phyloP scores from a whole-genome alignment of 202 grass and related monocot species.

The Panicum virgatum region DNA sequence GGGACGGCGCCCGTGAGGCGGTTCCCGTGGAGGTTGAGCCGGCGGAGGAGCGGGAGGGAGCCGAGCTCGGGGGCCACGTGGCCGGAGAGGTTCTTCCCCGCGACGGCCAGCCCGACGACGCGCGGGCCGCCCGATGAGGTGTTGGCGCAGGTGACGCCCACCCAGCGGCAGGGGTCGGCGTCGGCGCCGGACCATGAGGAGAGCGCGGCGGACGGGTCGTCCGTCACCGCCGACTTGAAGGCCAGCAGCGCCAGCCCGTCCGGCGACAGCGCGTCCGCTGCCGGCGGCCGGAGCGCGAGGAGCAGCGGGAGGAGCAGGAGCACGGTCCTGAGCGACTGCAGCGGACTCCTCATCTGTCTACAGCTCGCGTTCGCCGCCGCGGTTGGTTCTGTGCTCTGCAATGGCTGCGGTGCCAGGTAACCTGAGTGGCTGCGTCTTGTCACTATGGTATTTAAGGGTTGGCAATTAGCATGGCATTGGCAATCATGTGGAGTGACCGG shows the following conservation, averaged over 20 bases:
- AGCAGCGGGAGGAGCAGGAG: conserved; percentile 31
- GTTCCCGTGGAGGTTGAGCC: conserved; percentile 81
- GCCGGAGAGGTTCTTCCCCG: conserved; percentile 73
- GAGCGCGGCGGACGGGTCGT: conserved; percentile 55
- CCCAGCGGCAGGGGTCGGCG: conserved; percentile 73
- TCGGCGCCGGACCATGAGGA: conserved; percentile 54
- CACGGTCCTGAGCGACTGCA: conserved; percentile 2
- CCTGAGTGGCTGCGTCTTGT: background rate
- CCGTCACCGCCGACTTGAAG: conserved; percentile 75
- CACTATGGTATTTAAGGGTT: background rate
- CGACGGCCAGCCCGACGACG: conserved; percentile 66
- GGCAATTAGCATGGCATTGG: too few species aligned
- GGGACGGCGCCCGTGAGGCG: conserved; percentile 60
- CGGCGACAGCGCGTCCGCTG: conserved; percentile 36
- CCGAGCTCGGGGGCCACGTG: conserved; percentile 77
- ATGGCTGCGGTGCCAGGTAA: background rate
- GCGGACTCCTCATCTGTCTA: conserved; percentile 37
- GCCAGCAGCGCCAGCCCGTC: conserved; percentile 76
- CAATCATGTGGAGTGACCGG: too few species aligned
- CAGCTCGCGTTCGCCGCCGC: background rate
- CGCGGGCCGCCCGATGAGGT: conserved; percentile 28
- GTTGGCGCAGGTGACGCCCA: conserved; percentile 69
- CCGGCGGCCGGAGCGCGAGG: background rate
- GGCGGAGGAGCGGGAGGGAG: conserved; percentile 73
- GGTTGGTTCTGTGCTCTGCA: background rate